Conservation (phyloP, 2,329 filamentous ascomycete genomes). For the Talaromyces sp. region DNA sequence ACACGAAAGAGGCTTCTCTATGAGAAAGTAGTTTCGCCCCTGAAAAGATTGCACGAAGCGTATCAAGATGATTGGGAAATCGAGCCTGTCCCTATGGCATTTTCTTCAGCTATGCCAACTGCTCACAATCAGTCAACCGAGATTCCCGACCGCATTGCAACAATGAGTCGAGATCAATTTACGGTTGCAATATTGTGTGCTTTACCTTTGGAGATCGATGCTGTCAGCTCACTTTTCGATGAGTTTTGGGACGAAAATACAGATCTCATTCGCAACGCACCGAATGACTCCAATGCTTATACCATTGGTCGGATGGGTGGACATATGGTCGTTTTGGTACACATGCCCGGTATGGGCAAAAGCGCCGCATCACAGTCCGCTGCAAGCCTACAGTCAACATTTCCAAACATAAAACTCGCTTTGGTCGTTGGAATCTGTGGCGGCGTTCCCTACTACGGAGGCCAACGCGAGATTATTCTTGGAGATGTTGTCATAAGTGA, state of each 20-base stretch:
- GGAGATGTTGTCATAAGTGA: conserved; percentile 25
- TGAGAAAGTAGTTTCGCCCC: conserved; percentile 1
- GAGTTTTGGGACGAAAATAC: background rate
- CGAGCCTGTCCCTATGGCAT: background rate
- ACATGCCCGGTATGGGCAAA: conserved; percentile 19
- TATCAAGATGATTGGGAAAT: conserved; percentile 7
- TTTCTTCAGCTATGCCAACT: background rate
- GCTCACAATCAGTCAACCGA: background rate
- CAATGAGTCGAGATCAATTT: too few species aligned
- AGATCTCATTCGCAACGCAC: background rate
- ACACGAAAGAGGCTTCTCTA: background rate
- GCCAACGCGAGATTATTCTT: conserved; percentile 21
- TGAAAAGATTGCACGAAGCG: background rate
- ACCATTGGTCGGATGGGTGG: conserved; percentile 16
- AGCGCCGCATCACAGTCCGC: conserved; percentile 20
- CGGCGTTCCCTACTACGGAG: conserved; percentile 25
- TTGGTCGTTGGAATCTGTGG: conserved; percentile 42
- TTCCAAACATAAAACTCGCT: conserved; percentile 27
- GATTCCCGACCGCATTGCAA: too few species aligned
- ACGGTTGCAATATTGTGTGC: conserved; percentile 30
- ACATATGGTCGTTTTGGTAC: conserved; percentile 19
- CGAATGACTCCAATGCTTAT: conserved; percentile 13
- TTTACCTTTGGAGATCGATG: conserved; percentile 20
- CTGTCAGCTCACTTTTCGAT: conserved; percentile 1
- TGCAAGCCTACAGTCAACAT: conserved; percentile 31